Percentiles rank a stretch among this genome's conserved stretches.
Conservation (phyloP, 306 rosid species). For the Cajanus cajan region DNA sequence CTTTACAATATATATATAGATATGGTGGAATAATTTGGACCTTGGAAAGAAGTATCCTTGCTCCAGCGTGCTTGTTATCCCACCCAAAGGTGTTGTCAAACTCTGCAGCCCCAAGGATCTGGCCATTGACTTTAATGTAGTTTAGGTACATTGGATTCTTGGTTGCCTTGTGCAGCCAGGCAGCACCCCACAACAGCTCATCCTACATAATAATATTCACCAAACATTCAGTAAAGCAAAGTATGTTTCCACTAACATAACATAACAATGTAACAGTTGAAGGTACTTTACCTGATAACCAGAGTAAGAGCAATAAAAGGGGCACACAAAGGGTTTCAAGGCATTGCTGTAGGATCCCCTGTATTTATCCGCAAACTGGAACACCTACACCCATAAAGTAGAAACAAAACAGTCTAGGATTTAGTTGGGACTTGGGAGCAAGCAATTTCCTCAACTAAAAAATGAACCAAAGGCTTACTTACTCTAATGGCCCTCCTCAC, state of each 20-base stretch:
- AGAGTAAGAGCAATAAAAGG: constrained; percentile 84
- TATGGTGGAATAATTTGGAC: constrained; percentile 38
- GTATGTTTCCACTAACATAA: not conserved
- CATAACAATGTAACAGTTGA: not conserved
- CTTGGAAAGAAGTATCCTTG: constrained; percentile 94
- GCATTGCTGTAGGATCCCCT: constrained; percentile 82
- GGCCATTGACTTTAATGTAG: constrained; percentile 90
- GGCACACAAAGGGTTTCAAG: constrained; percentile 74
- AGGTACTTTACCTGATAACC: constrained; percentile 67
- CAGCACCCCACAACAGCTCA: constrained; percentile 99
- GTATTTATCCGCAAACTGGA: constrained; percentile 85
- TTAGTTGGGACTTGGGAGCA: too few relatives aligned
- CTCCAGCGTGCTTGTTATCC: constrained; percentile 99
- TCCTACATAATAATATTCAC: constrained; percentile 46
- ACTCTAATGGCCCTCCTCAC: constrained; percentile 72
- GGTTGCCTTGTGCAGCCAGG: constrained; percentile 96
- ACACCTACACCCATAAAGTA: constrained; percentile 56
- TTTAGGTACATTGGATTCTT: constrained; percentile 66
- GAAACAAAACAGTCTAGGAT: not conserved
- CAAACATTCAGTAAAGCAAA: not conserved
- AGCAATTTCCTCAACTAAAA: not conserved
- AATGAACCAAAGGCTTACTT: constrained; percentile 1
- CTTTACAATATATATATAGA: not conserved
- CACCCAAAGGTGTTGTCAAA: constrained; percentile 89
- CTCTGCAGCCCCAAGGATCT: constrained; percentile 82